A percentile compares a stretch with the other conserved stretches of the same genome.
Evolutionary conservation across 352 stramenopile genomes (phyloP).

Genomic region (Aphanomyces cochlioides): DNA sequence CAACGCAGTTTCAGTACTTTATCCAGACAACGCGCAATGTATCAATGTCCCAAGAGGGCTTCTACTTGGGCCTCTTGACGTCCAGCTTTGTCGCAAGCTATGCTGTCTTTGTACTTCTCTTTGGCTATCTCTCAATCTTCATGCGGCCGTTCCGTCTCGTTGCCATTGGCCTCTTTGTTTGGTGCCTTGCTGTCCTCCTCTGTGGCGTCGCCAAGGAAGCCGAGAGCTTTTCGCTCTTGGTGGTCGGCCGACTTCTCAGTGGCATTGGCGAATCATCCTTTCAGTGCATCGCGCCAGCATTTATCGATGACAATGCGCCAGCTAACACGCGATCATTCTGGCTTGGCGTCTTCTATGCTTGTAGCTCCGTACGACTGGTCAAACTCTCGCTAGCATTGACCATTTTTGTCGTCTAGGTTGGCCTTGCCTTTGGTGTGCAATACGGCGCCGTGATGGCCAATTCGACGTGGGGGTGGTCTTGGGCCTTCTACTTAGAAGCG

Average conservation of each 20-base stretch:
- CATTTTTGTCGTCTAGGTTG: conserved; percentile 35
- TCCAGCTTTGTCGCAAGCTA: conserved; percentile 9
- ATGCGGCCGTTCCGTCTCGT: conserved; percentile 1
- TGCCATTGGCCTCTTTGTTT: conserved; percentile 2
- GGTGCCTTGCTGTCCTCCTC: background rate
- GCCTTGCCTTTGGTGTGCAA: conserved; percentile 87
- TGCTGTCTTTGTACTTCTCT: conserved; percentile 20
- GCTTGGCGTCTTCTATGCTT: conserved; percentile 28
- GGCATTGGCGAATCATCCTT: conserved; percentile 29
- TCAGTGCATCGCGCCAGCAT: conserved; percentile 11
- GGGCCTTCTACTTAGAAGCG: conserved; percentile 85
- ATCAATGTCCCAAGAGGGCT: conserved; percentile 33
- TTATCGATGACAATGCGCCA: conserved; percentile 23
- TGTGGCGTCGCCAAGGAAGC: conserved; percentile 17
- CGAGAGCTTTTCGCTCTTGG: conserved; percentile 15
- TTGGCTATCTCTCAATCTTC: conserved; percentile 16
- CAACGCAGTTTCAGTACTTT: conserved; percentile 25
- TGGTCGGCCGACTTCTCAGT: conserved; percentile 11
- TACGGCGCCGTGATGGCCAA: conserved; percentile 73
- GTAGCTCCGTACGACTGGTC: background rate
- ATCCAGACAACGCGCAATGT: conserved; percentile 8
- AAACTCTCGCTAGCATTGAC: too few relatives aligned
- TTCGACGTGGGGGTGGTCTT: conserved; percentile 62
- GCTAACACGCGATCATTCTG: background rate
- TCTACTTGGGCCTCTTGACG: conserved; percentile 15